These are phyloP conservation scores for Begonia fuchsioides DNA, from an alignment of 306 rosid genomes.

Conservation along the genomic window DNA sequence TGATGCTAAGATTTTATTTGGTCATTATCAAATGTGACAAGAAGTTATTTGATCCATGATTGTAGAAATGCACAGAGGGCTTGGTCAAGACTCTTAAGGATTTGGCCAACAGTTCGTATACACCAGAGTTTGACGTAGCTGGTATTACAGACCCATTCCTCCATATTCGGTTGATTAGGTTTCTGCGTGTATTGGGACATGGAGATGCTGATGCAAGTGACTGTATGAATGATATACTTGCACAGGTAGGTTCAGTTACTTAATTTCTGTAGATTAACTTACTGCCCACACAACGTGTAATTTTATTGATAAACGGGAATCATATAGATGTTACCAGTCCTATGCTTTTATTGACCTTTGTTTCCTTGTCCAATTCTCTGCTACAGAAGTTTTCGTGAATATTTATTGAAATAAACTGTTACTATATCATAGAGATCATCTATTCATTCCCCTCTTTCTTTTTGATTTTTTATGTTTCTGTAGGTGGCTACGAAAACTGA, in stretches of 20 bases:
- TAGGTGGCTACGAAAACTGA: conserved; percentile 96
- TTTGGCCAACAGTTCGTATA: conserved; percentile 77
- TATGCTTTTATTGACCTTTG: no score
- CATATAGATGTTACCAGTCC: no score
- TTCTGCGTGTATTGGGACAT: conserved; percentile 83
- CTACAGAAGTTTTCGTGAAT: no score
- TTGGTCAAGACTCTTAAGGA: conserved; percentile 82
- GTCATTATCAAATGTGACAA: conserved; percentile 2
- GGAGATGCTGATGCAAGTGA: conserved; percentile 93
- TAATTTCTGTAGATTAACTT: no score
- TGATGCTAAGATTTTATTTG: no score
- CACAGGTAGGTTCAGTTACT: conserved; percentile 48
- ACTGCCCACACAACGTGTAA: no score
- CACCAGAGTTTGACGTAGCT: conserved; percentile 94
- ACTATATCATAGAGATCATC: no score
- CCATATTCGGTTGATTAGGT: conserved; percentile 80
- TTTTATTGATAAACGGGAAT: conserved; percentile 20
- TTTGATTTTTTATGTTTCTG: no score
- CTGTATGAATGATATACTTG: conserved; percentile 95
- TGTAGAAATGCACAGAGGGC: conserved; percentile 80
- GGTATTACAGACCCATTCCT: conserved; percentile 98
- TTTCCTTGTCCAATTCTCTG: no score
- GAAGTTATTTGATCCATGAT: conserved; percentile 14
- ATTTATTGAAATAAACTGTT: no score
- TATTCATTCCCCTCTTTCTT: no score